Conservation (phyloP, 176 grass and related monocot genomes). For the Puya raimondii region DNA sequence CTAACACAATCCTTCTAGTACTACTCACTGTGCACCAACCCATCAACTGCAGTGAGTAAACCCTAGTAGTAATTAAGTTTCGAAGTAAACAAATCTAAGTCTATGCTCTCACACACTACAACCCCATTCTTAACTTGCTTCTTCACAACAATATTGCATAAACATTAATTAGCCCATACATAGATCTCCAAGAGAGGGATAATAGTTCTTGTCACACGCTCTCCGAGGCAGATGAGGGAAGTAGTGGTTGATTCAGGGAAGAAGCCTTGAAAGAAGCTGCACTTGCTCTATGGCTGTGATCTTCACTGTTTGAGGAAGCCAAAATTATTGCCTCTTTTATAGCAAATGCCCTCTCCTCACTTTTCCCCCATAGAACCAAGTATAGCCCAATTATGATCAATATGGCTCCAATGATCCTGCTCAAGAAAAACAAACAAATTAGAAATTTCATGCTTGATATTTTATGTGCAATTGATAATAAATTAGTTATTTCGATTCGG, state of each 20-base stretch:
- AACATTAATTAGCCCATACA: constrained; percentile 1
- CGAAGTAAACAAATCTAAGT: background rate
- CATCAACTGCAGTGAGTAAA: background rate
- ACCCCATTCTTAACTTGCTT: background rate
- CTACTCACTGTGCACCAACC: too few species aligned
- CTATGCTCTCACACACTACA: background rate
- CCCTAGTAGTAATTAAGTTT: background rate
- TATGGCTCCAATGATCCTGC: constrained; percentile 70
- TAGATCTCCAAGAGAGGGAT: background rate
- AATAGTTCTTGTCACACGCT: constrained; percentile 35
- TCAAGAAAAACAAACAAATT: background rate
- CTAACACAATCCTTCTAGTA: background rate
- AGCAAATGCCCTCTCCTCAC: constrained; percentile 45
- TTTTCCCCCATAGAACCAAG: constrained; percentile 96
- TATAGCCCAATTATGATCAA: constrained; percentile 82
- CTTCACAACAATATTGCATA: background rate
- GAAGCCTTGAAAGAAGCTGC: constrained; percentile 28
- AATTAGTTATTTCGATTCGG: background rate
- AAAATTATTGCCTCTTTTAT: constrained; percentile 22
- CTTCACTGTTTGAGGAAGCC: constrained; percentile 9
- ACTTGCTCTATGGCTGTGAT: background rate
- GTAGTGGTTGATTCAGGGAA: constrained; percentile 57
- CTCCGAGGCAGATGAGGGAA: constrained; percentile 52
- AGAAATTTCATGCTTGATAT: background rate
- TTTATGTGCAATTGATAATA: background rate